These are phyloP conservation scores for Coniochaeta pulveracea DNA, from an alignment of 2,329 filamentous ascomycete genomes.

Conservation along the genomic window DNA sequence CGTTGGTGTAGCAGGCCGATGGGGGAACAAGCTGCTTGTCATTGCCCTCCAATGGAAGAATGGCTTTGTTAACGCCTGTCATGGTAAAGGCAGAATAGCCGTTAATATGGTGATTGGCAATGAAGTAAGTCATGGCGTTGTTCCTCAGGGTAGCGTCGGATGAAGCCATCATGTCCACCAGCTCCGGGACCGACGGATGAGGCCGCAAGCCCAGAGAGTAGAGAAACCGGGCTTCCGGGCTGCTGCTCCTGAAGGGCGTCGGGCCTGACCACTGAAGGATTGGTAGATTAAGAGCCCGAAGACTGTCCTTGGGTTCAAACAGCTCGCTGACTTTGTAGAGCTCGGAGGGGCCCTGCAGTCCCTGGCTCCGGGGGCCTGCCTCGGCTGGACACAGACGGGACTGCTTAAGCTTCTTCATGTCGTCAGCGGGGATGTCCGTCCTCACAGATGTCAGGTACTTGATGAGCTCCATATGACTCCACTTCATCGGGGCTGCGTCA, in stretches of 20 bases:
- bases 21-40: slow-evolving; percentile 57
- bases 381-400: slow-evolving; percentile 79
- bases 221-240: slow-evolving; percentile 66
- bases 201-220: slow-evolving; percentile 59
- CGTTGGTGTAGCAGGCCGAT: slow-evolving; percentile 71
- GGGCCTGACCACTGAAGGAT: slow-evolving; percentile 72
- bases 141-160: slow-evolving; percentile 47
- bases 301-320: slow-evolving; percentile 63
- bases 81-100: slow-evolving; percentile 59
- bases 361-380: slow-evolving; percentile 41
- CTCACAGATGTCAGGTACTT: slow-evolving; percentile 87
- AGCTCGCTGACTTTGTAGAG: slow-evolving; percentile 68
- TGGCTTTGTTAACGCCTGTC: slow-evolving; percentile 39
- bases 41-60: slow-evolving; percentile 65
- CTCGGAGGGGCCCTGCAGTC: slow-evolving; percentile 38
- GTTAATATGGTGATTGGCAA: slow-evolving; percentile 68
- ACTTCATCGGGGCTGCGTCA: slow-evolving; percentile 43
- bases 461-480: slow-evolving; percentile 91
- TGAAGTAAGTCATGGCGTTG: slow-evolving; percentile 69
- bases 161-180: slow-evolving; percentile 69
- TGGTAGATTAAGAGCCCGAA: slow-evolving; percentile 61
- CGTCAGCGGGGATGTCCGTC: slow-evolving; percentile 74
- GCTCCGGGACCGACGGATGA: slow-evolving; percentile 58
- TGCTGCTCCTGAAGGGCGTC: slow-evolving; percentile 51
- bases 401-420: slow-evolving; percentile 66